phyloP scores from a whole-genome alignment of 2,329 filamentous ascomycete genomes.

The Tolypocladium sp. region DNA sequence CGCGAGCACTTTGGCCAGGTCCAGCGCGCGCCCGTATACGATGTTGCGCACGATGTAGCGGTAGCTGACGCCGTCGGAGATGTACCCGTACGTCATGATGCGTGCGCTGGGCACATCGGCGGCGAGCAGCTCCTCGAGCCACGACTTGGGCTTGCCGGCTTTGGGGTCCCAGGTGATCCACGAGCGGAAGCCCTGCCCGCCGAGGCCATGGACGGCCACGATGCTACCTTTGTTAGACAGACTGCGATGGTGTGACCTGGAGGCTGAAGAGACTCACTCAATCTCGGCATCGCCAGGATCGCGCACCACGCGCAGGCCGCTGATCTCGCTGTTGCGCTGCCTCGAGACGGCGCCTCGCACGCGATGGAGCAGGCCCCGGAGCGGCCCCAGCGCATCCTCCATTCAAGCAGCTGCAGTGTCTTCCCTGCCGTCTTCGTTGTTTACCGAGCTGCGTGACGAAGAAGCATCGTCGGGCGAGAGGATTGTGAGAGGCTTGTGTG shows the following conservation, averaged over 20 bases:
- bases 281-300: slow-evolving; percentile 13
- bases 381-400: slow-evolving; percentile 11
- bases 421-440: background rate
- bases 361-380: slow-evolving; percentile 13
- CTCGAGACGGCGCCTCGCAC: slow-evolving; percentile 11
- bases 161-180: slow-evolving; percentile 12
- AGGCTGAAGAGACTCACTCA: slow-evolving; percentile 7
- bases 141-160: slow-evolving; percentile 10
- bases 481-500: background rate
- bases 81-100: slow-evolving; percentile 16
- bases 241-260: background rate
- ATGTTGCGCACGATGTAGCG: slow-evolving; percentile 13
- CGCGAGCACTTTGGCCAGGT: slow-evolving; percentile 12
- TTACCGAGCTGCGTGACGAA: background rate
- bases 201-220: slow-evolving; percentile 17
- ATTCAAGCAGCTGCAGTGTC: slow-evolving; percentile 1
- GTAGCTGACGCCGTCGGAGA: slow-evolving; percentile 11
- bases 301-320: slow-evolving; percentile 10
- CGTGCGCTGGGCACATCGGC: slow-evolving; percentile 14
- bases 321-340: slow-evolving; percentile 4
- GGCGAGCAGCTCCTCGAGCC: slow-evolving; percentile 14
- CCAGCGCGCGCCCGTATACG: slow-evolving; percentile 13
- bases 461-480: background rate
- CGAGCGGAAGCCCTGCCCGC: slow-evolving; percentile 14
- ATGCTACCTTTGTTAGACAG: slow-evolving; percentile 8